These are phyloP conservation scores for Berberis thunbergii DNA, from an alignment of 164 flowering plant genomes.

Conservation along the genomic window DNA sequence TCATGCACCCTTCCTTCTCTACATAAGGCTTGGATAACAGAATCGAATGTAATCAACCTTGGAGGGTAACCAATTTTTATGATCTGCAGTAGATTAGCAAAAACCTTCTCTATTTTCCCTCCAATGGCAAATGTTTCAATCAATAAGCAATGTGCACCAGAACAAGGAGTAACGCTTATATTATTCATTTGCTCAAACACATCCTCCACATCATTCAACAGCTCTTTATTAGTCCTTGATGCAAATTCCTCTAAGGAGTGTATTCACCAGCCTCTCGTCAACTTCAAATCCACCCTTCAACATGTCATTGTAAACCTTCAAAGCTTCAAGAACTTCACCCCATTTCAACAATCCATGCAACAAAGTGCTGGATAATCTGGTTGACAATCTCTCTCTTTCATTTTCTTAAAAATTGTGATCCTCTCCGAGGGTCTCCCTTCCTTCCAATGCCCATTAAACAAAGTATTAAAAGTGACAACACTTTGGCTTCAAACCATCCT, in stretches of 20 bases:
- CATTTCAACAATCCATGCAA: constrained; percentile 70
- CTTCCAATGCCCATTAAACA: constrained; percentile 64
- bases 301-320: constrained; percentile 53
- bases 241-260: constrained; percentile 49
- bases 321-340: constrained; percentile 35
- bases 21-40: constrained; percentile 49
- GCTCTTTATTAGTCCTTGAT: constrained; percentile 35
- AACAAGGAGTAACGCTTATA: constrained; percentile 18
- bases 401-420: constrained; percentile 38
- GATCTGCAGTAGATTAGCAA: constrained; percentile 36
- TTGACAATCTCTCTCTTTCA: constrained; percentile 42
- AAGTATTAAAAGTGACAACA: constrained; percentile 61
- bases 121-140: constrained; percentile 43
- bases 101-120: constrained; percentile 33
- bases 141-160: constrained; percentile 30
- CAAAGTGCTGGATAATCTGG: constrained; percentile 70
- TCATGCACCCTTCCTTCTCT: constrained; percentile 33
- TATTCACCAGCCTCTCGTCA: constrained; percentile 49
- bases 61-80: constrained; percentile 34
- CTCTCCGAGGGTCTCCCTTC: constrained; percentile 73
- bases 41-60: constrained; percentile 30
- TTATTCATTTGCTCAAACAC: constrained; percentile 45
- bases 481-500: constrained; percentile 46
- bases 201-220: constrained; percentile 32
- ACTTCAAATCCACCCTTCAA: constrained; percentile 30